Evolutionary conservation across 2,329 filamentous ascomycete species (phyloP), one percentile per base, ranked within the genome.

Genomic region (Fusarium hostae): DNA sequence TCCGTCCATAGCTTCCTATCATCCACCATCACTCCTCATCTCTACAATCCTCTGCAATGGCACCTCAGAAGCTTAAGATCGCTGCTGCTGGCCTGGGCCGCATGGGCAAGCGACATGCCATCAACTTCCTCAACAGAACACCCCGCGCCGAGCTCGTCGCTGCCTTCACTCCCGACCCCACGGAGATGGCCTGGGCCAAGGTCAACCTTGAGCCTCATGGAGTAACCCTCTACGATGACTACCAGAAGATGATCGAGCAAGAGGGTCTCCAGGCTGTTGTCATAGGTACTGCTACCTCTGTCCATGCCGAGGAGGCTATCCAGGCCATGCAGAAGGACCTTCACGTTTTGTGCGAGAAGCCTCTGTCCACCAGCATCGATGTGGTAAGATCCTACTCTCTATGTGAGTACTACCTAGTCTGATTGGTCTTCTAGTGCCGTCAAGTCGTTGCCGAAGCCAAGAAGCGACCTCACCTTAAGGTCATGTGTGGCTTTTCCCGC

Each of bases 341-440:
- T 71, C 88, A 90, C 72, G 87, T 89, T 0, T 78, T 90, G 20
- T 89, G 87, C 72, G 88, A 90, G 81, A 89, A 90, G 81, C 88
- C 88, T 4, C 76, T 89, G 35, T 86, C 84, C 51, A 91, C 88
- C 0, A 87, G 83, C 61, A 82, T 71, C 20, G 69, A 72, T 16
- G 50, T 75, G 30, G 71, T 70, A 24, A 63, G 69, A 59, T 16
- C 2, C 30, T 7, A 0, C 24, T 11, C 0, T 7, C 9, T 3
- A 5, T 22, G 1, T 1, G 13, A 1, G 6, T 9, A 20, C 3
- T 30, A 22, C 43, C 45, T 24, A 48, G 24, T 18, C 44, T 56
- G 48, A 30, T 15, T 5, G 6, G 18, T 20, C 2, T 2, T 18
- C 5, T 16, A 68, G 66, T 66, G 66, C 9, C 62, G 51, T 6